Evolutionary conservation across 106 monocot species (phyloP).

Genomic region (Acanthochlamys bracteata): DNA sequence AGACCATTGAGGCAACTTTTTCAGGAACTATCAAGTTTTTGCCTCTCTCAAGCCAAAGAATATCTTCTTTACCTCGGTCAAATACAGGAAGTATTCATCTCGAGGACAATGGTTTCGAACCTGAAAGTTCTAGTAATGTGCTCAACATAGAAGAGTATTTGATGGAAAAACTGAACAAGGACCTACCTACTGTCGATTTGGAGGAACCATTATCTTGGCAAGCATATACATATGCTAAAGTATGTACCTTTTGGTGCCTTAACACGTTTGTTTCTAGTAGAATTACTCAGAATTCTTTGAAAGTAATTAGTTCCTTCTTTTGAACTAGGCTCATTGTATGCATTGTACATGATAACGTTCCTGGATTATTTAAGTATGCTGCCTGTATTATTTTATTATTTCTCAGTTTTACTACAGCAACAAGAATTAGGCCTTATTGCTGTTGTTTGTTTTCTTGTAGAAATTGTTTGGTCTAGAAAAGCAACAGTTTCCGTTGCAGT

Average conservation of each 20-base stretch:
- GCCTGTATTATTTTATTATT: too few species aligned
- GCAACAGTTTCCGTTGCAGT: too few species aligned
- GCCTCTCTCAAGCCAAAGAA: conserved; percentile 31
- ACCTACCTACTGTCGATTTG: conserved; percentile 60
- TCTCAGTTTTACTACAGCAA: too few species aligned
- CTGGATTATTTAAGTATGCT: too few species aligned
- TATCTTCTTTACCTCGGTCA: conserved; percentile 26
- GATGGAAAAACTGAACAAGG: conserved; percentile 79
- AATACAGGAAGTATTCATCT: conserved; percentile 28
- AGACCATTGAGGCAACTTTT: conserved; percentile 86
- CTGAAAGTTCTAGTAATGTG: conserved; percentile 38
- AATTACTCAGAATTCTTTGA: too few species aligned
- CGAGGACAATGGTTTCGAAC: conserved; percentile 77
- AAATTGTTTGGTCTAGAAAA: too few species aligned
- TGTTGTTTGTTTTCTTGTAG: too few species aligned
- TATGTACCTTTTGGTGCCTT: conserved; percentile 18
- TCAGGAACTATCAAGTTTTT: conserved; percentile 79
- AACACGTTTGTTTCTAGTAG: too few species aligned
- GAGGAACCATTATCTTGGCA: conserved; percentile 98
- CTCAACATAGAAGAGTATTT: conserved; percentile 65
- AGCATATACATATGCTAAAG: conserved; percentile 94
- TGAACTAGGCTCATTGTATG: too few species aligned
- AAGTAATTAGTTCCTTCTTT: too few species aligned
- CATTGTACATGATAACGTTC: too few species aligned
- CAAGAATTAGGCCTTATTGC: too few species aligned